Conservation (phyloP, 169 alveolate species). For the Besnoitia besnoiti region DNA sequence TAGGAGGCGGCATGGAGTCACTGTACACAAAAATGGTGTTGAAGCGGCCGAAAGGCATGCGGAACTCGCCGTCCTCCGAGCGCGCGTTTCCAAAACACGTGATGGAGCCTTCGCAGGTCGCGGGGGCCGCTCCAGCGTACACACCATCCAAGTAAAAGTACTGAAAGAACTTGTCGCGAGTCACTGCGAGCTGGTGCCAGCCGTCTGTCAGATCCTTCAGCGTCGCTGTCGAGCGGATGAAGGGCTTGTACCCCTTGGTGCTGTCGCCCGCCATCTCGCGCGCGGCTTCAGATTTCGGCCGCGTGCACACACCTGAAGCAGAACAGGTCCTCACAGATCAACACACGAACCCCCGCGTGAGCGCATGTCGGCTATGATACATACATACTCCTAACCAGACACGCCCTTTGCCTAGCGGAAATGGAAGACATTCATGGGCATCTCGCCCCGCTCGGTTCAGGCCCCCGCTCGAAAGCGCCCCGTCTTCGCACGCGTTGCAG, state of each 20-base stretch:
- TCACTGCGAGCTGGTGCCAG: conserved; percentile 40
- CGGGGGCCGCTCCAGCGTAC: background rate
- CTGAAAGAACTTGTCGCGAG: conserved; percentile 2
- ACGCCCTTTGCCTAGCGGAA: background rate
- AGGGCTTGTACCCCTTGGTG: background rate
- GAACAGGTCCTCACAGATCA: too few species aligned
- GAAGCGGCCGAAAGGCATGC: conserved; percentile 36
- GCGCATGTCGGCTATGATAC: background rate
- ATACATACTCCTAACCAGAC: background rate
- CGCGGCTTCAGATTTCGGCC: background rate
- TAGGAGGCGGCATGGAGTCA: background rate
- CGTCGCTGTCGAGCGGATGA: background rate
- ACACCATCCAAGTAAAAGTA: conserved; percentile 26
- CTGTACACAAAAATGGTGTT: background rate
- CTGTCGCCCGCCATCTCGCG: background rate
- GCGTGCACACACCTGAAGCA: background rate
- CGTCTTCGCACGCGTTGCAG: too few species aligned
- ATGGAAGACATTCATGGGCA: background rate
- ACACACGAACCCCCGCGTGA: background rate
- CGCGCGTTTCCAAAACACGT: conserved; percentile 36
- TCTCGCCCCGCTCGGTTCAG: too few species aligned
- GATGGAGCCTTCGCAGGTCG: background rate
- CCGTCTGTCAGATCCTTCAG: background rate
- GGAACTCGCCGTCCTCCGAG: background rate
- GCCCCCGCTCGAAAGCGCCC: too few species aligned